Conservation (phyloP, 345 rosid genomes). For the Populus simonii region DNA sequence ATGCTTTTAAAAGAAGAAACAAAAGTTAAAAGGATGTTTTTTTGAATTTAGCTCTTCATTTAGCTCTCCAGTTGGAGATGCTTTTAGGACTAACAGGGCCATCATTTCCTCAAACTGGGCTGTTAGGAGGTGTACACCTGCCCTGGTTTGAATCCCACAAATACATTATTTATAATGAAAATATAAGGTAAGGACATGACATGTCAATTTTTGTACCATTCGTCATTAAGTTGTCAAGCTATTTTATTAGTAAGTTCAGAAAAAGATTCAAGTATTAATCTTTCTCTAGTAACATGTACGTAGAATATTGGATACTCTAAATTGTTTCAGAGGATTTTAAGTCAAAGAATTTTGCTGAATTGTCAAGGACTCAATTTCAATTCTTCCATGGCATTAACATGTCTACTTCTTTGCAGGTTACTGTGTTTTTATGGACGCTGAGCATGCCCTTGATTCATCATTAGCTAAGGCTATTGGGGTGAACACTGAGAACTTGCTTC, state of each 20-base stretch:
- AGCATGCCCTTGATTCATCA: conserved; percentile 96
- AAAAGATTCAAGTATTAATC: not conserved
- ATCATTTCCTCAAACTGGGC: not conserved
- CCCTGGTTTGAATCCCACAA: not conserved
- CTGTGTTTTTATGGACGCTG: conserved; percentile 94
- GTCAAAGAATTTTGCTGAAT: not conserved
- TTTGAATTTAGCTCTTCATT: no score
- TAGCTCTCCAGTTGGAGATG: no score
- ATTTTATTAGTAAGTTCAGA: not conserved
- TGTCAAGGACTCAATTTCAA: not conserved
- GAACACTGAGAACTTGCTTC: conserved; percentile 83
- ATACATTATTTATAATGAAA: not conserved
- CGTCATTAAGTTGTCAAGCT: not conserved
- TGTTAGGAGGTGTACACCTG: not conserved
- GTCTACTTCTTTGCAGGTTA: conserved; percentile 45
- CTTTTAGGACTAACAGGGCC: not conserved
- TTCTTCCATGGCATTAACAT: conserved; percentile 8
- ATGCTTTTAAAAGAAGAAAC: no score
- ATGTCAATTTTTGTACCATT: not conserved
- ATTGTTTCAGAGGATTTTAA: not conserved
- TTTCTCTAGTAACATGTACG: not conserved
- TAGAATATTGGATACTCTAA: not conserved
- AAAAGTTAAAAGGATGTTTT: no score
- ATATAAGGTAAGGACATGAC: not conserved
- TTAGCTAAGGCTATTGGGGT: conserved; percentile 86